Evolutionary conservation across 1,139 yeast species (phyloP), one percentile per base, ranked within the genome.

Genomic region (Saccharomyces hybrid): DNA sequence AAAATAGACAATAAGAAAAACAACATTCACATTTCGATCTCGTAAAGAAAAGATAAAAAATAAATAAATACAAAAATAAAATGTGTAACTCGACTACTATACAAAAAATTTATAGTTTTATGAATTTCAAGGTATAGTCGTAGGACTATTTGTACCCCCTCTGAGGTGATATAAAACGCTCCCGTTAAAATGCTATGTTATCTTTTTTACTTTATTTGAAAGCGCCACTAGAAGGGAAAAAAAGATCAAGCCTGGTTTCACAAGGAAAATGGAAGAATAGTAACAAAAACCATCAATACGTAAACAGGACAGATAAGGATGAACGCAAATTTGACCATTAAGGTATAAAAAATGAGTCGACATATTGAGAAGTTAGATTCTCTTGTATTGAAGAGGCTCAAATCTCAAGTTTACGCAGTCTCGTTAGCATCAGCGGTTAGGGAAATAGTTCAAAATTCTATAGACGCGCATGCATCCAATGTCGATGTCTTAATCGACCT

Each of bases 391-490:
- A 54, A 52, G 8, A 51, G 54, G 8, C 58, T 69, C 51, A 64
- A 59, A 53, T 68, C 75, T 0, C 72, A 71, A 42, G 58, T 59
- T 2, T 55, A 63, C 12, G 60, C 69, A 2, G 58, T 64, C 1
- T 65, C 70, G 0, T 47, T 70, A 1, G 50, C 64, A 1, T 66
- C 69, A 12, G 80, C 75, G 12, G 62, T 79, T 2, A 61, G 71
- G 34, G 82, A 78, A 58, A 59, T 81, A 12, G 58, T 82, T 5
- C 78, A 76, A 52, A 81, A 81, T 62, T 70, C 81, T 49, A 62
- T 82, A 1, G 89, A 84, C 66, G 82, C 87, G 0, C 68, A 71
- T 0, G 81, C 88, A 0, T 64, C 73, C 0, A 57, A 59, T 3
- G 68, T 85, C 11, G 56, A 60, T 1, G 71, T 82, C 2, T 55